Evolutionary conservation across 441 rosid species (phyloP).

Genomic region (Populus hybrid): DNA sequence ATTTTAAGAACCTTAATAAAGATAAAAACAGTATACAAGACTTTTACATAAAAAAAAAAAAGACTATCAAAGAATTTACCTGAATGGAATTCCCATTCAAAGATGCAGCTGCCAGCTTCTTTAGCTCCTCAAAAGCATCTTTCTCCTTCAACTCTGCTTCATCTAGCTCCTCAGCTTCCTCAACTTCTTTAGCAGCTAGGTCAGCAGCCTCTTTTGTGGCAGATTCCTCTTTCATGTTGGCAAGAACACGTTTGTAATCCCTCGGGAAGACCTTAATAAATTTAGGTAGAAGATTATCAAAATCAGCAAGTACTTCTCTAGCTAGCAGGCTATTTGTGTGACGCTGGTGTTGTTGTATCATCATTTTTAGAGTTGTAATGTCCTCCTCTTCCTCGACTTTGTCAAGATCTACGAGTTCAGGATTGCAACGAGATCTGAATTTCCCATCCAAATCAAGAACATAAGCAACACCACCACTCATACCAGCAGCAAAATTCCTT

Average conservation of each 20-base stretch:
- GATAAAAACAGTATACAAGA: neutral
- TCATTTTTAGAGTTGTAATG: slow-evolving; percentile 79
- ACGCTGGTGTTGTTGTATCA: slow-evolving; percentile 99
- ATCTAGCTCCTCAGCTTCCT: slow-evolving; percentile 57
- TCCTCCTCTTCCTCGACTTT: slow-evolving; percentile 94
- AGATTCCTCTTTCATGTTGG: slow-evolving; percentile 63
- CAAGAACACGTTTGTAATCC: slow-evolving; percentile 93
- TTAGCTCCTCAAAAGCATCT: slow-evolving; percentile 93
- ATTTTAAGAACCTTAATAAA: neutral
- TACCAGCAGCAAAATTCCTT: slow-evolving; percentile 99
- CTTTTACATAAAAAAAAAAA: no score
- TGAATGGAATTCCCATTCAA: slow-evolving; percentile 38
- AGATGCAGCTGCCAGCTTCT: slow-evolving; percentile 77
- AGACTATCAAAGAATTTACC: slow-evolving; percentile 32
- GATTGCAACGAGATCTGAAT: slow-evolving; percentile 84
- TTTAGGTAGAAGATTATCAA: slow-evolving; percentile 69
- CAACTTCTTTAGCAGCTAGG: slow-evolving; percentile 46
- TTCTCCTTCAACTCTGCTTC: slow-evolving; percentile 55
- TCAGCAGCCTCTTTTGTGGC: slow-evolving; percentile 44
- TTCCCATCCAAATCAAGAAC: slow-evolving; percentile 85
- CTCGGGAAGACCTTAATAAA: slow-evolving; percentile 96
- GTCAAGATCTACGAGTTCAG: slow-evolving; percentile 95
- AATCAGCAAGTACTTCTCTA: slow-evolving; percentile 80
- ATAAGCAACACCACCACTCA: slow-evolving; percentile 99
- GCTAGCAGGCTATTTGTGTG: slow-evolving; percentile 92